These are phyloP conservation scores for Ormosia semicastrata DNA, from an alignment of 306 rosid genomes.

Conservation along the genomic window DNA sequence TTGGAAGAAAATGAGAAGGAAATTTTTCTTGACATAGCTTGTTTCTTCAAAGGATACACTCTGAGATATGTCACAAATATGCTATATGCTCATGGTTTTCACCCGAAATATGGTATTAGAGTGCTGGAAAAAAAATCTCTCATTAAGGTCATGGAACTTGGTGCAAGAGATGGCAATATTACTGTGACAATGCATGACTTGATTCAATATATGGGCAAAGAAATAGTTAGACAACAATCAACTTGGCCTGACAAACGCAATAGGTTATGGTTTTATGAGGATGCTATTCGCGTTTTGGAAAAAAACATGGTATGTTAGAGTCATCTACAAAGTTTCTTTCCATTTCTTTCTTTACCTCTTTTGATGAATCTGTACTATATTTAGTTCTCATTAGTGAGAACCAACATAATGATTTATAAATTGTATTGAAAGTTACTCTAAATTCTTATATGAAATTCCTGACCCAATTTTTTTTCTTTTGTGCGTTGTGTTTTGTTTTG, in stretches of 20 bases:
- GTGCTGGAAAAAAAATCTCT: neutral
- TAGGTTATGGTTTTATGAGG: neutral
- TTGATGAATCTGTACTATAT: neutral
- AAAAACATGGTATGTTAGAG: neutral
- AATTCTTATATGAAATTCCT: neutral
- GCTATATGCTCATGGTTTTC: neutral
- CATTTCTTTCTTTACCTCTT: neutral
- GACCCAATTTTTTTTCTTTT: neutral
- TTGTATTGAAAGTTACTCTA: neutral
- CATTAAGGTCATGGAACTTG: neutral
- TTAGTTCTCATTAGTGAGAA: too few relatives aligned
- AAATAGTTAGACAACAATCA: neutral
- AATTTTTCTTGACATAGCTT: constrained; percentile 3
- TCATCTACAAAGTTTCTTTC: too few relatives aligned
- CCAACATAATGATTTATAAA: neutral
- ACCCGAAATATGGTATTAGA: neutral
- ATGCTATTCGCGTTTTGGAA: neutral
- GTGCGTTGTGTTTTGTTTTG: too few relatives aligned
- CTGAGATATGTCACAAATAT: neutral
- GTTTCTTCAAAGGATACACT: neutral
- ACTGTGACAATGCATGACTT: neutral
- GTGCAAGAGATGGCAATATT: too few relatives aligned
- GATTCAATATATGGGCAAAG: neutral
- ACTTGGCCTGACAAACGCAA: neutral
- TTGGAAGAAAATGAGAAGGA: neutral